These are phyloP conservation scores for Mucor lusitanicus DNA, from an alignment of 371 early-diverging fungal genomes.

Conservation along the genomic window DNA sequence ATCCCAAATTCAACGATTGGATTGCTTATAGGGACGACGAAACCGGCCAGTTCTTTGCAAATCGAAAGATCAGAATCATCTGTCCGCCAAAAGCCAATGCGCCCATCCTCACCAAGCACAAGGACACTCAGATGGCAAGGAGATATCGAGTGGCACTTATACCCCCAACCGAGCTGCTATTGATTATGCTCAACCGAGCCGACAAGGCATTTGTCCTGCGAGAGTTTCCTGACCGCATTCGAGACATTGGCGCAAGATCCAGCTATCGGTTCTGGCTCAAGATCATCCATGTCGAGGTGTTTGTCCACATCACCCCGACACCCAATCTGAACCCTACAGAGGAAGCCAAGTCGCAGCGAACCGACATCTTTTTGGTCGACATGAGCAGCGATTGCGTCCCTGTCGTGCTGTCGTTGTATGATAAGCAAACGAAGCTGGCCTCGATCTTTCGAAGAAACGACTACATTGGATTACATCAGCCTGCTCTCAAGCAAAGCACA, in stretches of 20 bases:
- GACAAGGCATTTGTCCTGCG: slow-evolving; percentile 30
- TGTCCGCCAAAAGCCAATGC: slow-evolving; percentile 27
- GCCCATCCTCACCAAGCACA: slow-evolving; percentile 13
- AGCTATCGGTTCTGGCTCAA: slow-evolving; percentile 37
- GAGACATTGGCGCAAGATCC: neutral
- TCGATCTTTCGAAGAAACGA: slow-evolving; percentile 35
- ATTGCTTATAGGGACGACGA: slow-evolving; percentile 10
- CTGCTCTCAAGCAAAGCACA: neutral
- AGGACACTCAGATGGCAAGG: slow-evolving; percentile 10
- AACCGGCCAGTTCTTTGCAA: slow-evolving; percentile 3
- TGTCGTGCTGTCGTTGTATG: slow-evolving; percentile 35
- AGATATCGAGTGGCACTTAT: slow-evolving; percentile 24
- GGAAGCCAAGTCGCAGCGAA: slow-evolving; percentile 17
- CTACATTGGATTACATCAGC: slow-evolving; percentile 33
- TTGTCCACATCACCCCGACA: slow-evolving; percentile 16
- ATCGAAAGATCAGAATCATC: slow-evolving; percentile 28
- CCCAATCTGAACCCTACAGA: slow-evolving; percentile 3
- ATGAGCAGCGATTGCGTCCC: slow-evolving; percentile 31
- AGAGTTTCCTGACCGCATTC: slow-evolving; percentile 26
- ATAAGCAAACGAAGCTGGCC: slow-evolving; percentile 29
- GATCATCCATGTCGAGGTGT: slow-evolving; percentile 34
- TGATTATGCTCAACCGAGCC: slow-evolving; percentile 29
- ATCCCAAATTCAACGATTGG: slow-evolving; percentile 29
- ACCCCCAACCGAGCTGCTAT: slow-evolving; percentile 34
- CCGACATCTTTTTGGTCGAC: slow-evolving; percentile 36